Base-by-base conservation (phyloP, 1,284 basidiomycete genomes). In the Trametes versicolor region DNA sequence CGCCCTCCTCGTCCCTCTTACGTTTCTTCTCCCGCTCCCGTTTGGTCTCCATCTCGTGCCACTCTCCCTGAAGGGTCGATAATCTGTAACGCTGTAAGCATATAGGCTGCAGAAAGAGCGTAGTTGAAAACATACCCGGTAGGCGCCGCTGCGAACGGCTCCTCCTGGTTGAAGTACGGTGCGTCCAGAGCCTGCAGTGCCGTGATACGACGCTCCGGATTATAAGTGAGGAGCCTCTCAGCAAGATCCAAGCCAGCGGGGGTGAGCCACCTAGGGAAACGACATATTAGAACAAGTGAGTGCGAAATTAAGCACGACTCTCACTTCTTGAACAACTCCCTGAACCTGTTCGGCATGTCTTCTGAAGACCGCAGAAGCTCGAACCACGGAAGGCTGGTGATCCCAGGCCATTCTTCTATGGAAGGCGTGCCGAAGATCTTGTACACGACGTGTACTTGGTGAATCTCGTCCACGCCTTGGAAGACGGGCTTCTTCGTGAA, bases 391-490 rank as follows among this genome's bases (percentile, higher is more conserved):
- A 99, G 80, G 70, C 90, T 89, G 6, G 87, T 85, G 32, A 98
- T 82, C 6, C 86, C 89, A 0, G 93, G 88, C 98, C 98, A 99
- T 49, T 87, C 85, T 32, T 90, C 86, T n/a, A 87, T 77, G 15
- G 86, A 88, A 0, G 97, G 96, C 0, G 97, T 97, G 13, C 98
- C 98, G 71, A 99, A 86, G 50, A 97, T 85, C 64, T 88, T 90
- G 78, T 95, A 97, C 65, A 99, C 93, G 37, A 93, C 92, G 64
- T 98, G 94, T 15, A 99, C 86, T 76, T 99, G 98, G 70, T 97
- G 92, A 60, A 99, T 96, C 80, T 99, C 98, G 73, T 99, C 97
- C 71, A 92, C 93, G 27, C 98, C 97, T 76, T 97, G 97, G 76
- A 99, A 99, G 6, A 98, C 86, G 0, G 97, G 96, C 72, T 95